These are phyloP conservation scores for Rutstroemia sp. DNA, from an alignment of 2,329 filamentous ascomycete genomes.

Conservation along the genomic window DNA sequence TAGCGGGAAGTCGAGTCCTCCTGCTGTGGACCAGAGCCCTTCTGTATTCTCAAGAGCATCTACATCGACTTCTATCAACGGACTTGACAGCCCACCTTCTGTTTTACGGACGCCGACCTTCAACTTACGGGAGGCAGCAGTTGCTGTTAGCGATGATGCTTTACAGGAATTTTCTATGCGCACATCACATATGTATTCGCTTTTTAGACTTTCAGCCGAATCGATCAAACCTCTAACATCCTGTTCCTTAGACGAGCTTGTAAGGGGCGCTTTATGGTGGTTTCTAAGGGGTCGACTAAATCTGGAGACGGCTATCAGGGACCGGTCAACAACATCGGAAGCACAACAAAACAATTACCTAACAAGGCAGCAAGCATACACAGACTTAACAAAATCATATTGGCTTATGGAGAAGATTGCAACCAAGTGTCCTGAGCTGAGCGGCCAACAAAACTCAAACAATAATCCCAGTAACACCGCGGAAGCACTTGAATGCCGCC, in stretches of 20 bases:
- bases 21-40: neutral
- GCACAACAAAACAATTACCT: slow-evolving; percentile 46
- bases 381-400: slow-evolving; percentile 77
- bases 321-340: slow-evolving; percentile 48
- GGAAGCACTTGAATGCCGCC: slow-evolving; percentile 41
- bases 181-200: slow-evolving; percentile 64
- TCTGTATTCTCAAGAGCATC: neutral
- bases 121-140: slow-evolving; percentile 21
- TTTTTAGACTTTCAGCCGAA: slow-evolving; percentile 74
- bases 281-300: slow-evolving; percentile 73
- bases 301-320: slow-evolving; percentile 65
- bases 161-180: slow-evolving; percentile 62
- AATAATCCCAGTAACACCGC: slow-evolving; percentile 23
- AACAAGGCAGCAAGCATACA: slow-evolving; percentile 67
- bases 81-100: slow-evolving; percentile 6
- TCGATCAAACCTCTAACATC: slow-evolving; percentile 57
- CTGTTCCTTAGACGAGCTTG: slow-evolving; percentile 58
- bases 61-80: neutral
- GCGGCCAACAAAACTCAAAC: slow-evolving; percentile 16
- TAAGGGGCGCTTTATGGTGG: slow-evolving; percentile 78
- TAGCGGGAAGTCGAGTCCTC: slow-evolving; percentile 6
- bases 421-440: slow-evolving; percentile 25
- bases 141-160: slow-evolving; percentile 46
- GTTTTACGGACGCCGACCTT: slow-evolving; percentile 15
- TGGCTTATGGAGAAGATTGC: slow-evolving; percentile 62